A percentile compares a stretch with the other conserved stretches of the same genome.
Evolutionary conservation across 495 filamentous ascomycete genomes (phyloP).

Genomic region (Penicillium pancosmium): DNA sequence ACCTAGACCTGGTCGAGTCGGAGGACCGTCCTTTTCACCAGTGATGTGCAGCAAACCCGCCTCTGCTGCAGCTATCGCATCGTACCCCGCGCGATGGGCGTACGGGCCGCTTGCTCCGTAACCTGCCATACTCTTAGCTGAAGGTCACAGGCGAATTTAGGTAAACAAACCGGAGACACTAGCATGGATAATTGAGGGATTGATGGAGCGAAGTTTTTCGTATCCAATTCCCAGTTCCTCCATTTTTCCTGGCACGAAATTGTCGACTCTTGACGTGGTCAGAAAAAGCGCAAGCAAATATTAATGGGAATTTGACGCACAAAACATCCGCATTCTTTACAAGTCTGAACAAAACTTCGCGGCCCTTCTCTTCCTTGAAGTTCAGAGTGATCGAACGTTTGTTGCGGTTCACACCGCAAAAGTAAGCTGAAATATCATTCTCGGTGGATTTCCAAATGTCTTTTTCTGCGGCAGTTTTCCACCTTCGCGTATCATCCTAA

Average conservation of each 20-base stretch:
- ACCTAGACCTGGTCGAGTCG: constrained; percentile 87
- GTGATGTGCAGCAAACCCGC: constrained; percentile 94
- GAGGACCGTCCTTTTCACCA: constrained; percentile 75
- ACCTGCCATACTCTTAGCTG: constrained; percentile 34
- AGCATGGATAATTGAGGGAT: constrained; percentile 54
- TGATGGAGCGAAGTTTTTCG: constrained; percentile 65
- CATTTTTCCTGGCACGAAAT: constrained; percentile 82
- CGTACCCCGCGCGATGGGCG: constrained; percentile 78
- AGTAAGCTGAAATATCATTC: constrained; percentile 24
- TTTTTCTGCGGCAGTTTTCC: constrained; percentile 23
- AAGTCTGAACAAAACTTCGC: constrained; percentile 73
- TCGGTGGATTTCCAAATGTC: constrained; percentile 24
- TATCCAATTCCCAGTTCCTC: constrained; percentile 82
- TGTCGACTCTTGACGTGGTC: constrained; percentile 62
- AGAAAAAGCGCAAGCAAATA: not conserved
- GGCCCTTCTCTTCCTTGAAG: constrained; percentile 71
- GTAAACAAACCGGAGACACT: constrained; percentile 28
- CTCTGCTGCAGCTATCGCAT: constrained; percentile 93
- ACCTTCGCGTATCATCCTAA: constrained; percentile 32
- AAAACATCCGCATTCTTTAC: constrained; percentile 77
- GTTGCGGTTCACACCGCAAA: constrained; percentile 68
- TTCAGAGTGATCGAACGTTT: constrained; percentile 86
- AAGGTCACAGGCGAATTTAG: no score
- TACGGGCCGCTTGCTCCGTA: constrained; percentile 87
- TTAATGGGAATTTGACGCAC: constrained; percentile 7